phyloP scores from a whole-genome alignment of 2,329 filamentous ascomycete species.

The Ceratocystis colombiana region DNA sequence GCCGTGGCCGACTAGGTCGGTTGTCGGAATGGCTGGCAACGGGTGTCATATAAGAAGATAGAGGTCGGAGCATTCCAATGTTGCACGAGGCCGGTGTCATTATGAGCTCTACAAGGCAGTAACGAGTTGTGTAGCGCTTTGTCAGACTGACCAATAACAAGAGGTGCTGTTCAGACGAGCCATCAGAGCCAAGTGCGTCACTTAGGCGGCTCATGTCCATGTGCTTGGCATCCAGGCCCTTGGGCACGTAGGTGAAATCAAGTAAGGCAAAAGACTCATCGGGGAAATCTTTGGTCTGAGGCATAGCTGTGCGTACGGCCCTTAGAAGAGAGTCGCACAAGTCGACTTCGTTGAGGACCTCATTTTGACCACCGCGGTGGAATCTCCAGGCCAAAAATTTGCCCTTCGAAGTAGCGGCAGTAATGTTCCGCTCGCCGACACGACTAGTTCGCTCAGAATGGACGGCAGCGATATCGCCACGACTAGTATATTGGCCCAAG shows the following conservation, averaged over 20 bases:
- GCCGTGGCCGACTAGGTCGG: conserved; percentile 43
- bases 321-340: conserved; percentile 53
- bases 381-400: conserved; percentile 78
- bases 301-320: conserved; percentile 49
- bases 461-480: conserved; percentile 71
- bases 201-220: conserved; percentile 42
- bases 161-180: conserved; percentile 47
- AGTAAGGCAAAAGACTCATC: conserved; percentile 59
- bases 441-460: conserved; percentile 60
- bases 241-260: conserved; percentile 65
- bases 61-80: conserved; percentile 57
- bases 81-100: conserved; percentile 45
- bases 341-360: conserved; percentile 62
- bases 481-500: conserved; percentile 57
- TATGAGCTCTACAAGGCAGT: conserved; percentile 63
- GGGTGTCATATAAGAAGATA: conserved; percentile 54
- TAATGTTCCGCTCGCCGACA: conserved; percentile 73
- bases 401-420: conserved; percentile 68
- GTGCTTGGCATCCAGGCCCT: conserved; percentile 42
- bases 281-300: conserved; percentile 40
- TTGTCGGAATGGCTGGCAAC: conserved; percentile 36
- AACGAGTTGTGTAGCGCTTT: conserved; percentile 46
- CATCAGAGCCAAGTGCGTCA: conserved; percentile 41
- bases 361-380: conserved; percentile 75
- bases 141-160: conserved; percentile 52